phyloP scores from a whole-genome alignment of 768 basidiomycete genomes.

The Pleurotus ostreatus region DNA sequence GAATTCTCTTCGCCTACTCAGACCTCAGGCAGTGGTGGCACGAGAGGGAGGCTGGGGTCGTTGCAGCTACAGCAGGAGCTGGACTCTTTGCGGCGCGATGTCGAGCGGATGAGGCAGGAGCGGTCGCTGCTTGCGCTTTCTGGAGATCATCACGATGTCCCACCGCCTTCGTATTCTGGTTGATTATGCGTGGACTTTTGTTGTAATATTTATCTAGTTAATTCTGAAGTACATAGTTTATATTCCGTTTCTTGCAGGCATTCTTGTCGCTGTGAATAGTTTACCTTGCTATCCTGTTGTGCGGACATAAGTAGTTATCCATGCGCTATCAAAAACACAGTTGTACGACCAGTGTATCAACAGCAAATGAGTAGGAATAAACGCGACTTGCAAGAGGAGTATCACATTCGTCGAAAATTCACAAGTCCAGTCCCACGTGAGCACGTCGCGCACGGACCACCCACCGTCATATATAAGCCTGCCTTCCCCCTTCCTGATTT shows the following conservation, averaged over 20 bases:
- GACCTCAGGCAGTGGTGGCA: not conserved
- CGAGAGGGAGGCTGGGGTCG: not conserved
- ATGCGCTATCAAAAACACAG: too few relatives aligned
- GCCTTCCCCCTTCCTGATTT: constrained; percentile 14
- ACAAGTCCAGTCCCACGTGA: not conserved
- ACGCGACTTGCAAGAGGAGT: too few relatives aligned
- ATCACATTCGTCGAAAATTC: too few relatives aligned
- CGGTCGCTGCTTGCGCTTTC: not conserved
- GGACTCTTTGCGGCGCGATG: not conserved
- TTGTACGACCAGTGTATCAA: too few relatives aligned
- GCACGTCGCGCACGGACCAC: constrained; percentile 31
- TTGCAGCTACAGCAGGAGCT: not conserved
- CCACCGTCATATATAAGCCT: constrained; percentile 27
- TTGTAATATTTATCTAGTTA: too few relatives aligned
- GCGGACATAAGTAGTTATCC: too few relatives aligned
- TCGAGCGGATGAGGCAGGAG: not conserved
- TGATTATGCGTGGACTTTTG: not conserved
- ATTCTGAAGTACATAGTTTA: too few relatives aligned
- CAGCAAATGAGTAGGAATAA: too few relatives aligned
- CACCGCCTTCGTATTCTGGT: not conserved
- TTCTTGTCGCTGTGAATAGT: too few relatives aligned
- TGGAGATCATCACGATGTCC: not conserved
- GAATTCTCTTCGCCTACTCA: not conserved
- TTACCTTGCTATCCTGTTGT: too few relatives aligned
- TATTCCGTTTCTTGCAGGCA: too few relatives aligned